Conservation (phyloP, 2,329 filamentous ascomycete genomes). For the Hymenoscyphus albidus region DNA sequence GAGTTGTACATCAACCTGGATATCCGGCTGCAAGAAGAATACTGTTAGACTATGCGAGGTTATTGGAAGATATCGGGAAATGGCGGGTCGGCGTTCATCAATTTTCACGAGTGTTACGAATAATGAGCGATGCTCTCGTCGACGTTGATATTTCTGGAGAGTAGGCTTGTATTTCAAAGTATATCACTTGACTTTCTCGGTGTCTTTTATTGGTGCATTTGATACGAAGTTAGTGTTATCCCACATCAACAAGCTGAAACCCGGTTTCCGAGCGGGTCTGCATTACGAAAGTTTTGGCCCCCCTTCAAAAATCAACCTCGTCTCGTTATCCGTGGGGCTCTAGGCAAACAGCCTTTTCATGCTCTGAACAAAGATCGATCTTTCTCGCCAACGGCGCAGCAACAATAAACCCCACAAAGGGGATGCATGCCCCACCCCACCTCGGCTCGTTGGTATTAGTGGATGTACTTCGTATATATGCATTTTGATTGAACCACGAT, state of each 20-base stretch:
- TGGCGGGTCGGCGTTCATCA: constrained; percentile 44
- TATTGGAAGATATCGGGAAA: constrained; percentile 50
- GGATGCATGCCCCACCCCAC: neutral
- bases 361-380: neutral
- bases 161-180: constrained; percentile 5
- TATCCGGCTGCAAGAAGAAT: constrained; percentile 49
- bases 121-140: constrained; percentile 50
- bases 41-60: constrained; percentile 47
- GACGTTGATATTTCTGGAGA: constrained; percentile 31
- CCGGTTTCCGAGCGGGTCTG: neutral
- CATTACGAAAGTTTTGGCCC: neutral
- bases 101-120: constrained; percentile 49
- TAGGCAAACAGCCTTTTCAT: neutral
- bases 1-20: constrained; percentile 45
- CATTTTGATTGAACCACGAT: neutral
- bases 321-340: neutral
- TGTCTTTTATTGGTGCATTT: neutral
- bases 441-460: neutral
- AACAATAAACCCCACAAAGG: constrained; percentile 1
- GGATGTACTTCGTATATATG: neutral
- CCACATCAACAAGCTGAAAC: neutral
- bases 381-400: neutral
- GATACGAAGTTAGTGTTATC: too few species aligned
- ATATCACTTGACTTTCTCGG: neutral
- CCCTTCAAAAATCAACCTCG: neutral